Base-by-base conservation (phyloP, 1,139 yeast genomes). In the Geotrichum siamense region DNA sequence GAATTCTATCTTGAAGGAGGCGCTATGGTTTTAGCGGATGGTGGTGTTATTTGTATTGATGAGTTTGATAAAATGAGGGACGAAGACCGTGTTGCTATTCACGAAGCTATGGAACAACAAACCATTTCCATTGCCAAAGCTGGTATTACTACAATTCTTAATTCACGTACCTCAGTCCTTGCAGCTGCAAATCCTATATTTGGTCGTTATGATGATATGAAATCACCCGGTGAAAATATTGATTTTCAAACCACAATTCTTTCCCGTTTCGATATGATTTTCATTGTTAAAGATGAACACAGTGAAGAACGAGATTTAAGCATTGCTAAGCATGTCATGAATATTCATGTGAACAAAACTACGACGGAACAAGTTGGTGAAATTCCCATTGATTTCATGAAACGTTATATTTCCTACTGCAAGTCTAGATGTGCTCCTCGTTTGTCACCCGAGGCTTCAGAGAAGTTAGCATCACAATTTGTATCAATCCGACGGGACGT, bases 81-180 rank as follows among this genome's bases (percentile, higher is more conserved):
- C 60, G 98, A 91, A 63, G 98, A 93, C 65, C 76, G 99, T 63
- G 98, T 91, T 30, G 98, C 98, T 0, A 93, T 91, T 56, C 99
- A 91, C 64, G 99, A 91, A 71, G 98, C 98, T 6, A 91, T 91
- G 99, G 99, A 91, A 69, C 99, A 91, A 66, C 99, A 91, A 67
- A 91, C 98, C 0, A 91, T 91, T 53, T 89, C 97, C n/a, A 87
- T 91, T 62, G 98, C 98, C 38, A 91, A 91, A 63, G 99, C 99
- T 8, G 99, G 99, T 63, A 91, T 91, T 55, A 91, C 97, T 3
- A 93, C 99, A 0, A 87, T 91, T 47, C 73, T 91, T 53, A 91
- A 91, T 63, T 89, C 98, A 1, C 75, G 99, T 67, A 91, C 98
- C 0, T 81, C 95, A 32, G 98, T 93, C 1, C 70, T 93, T 42